Conservation (phyloP, 2,329 filamentous ascomycete species). For the Hypoxylon sp. region DNA sequence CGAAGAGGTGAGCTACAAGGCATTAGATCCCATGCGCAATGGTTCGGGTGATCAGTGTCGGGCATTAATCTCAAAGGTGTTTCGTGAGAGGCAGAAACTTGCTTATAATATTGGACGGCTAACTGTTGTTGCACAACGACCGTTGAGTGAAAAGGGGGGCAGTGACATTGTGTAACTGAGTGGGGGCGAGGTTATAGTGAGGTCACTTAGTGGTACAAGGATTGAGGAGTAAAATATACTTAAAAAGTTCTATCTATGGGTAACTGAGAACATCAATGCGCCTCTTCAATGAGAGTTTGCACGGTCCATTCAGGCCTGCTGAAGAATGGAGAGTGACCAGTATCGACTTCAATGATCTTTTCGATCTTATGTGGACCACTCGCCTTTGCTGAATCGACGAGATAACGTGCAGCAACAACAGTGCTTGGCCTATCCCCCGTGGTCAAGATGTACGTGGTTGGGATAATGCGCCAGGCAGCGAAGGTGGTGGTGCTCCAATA, state of each 20-base stretch:
- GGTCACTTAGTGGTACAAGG: too few relatives aligned
- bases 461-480: conserved; percentile 40
- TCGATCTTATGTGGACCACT: conserved; percentile 34
- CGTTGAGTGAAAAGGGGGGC: too few relatives aligned
- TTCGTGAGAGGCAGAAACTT: conserved; percentile 17
- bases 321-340: conserved; percentile 40
- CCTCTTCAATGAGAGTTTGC: conserved; percentile 30
- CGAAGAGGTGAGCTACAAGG: conserved; percentile 15
- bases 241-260: too few relatives aligned
- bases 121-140: conserved; percentile 19
- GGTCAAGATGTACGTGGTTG: conserved; percentile 38
- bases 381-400: conserved; percentile 34
- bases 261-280: too few relatives aligned
- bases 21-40: conserved; percentile 14
- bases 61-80: conserved; percentile 11
- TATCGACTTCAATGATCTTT: conserved; percentile 34
- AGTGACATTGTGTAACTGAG: too few relatives aligned
- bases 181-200: too few relatives aligned
- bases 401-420: conserved; percentile 23
- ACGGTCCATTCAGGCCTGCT: conserved; percentile 36
- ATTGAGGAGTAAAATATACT: too few relatives aligned
- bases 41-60: conserved; percentile 15
- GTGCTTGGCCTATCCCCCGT: conserved; percentile 24
- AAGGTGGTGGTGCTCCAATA: conserved; percentile 37
- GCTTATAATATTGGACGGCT: conserved; percentile 21